Evolutionary conservation across 208 protist species (phyloP), one percentile per base, ranked within the genome.

Genomic region (Trypanosomatidae sp.): DNA sequence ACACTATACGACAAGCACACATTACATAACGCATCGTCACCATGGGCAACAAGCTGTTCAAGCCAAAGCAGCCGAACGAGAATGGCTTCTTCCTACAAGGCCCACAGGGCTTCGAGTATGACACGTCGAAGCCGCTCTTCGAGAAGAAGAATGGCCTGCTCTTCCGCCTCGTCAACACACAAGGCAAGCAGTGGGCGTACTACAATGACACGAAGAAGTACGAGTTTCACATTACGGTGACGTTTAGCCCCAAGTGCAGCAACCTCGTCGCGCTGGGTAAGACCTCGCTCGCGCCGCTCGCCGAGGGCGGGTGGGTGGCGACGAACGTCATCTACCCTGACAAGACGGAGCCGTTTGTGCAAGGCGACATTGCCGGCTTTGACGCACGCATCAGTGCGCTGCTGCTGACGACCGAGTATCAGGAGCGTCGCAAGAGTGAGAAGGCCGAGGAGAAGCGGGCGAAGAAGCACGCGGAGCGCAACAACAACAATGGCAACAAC

Each of bases 151-250:
- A 83, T 35, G 74, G 80, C 19, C 66, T 89, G 1, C 69, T 85
- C 50, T 89, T 85, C 56, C 74, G 74, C 30, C 56, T 89, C 13
- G 64, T 77, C 19, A 70, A 81, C 65, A 55, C 32, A n/a, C 21
- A 42, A 15, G 44, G 48, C 4, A 51, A 61, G 30, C 39, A 46
- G 32, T 89, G 79, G 72, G 74, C 66, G 16, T 85, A 69, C 66
- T 89, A 89, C 61, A 89, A 78, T 55, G 80, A 89, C 56, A 71
- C 69, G 23, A 71, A 57, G 53, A 55, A 61, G 32, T 80, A 71
- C 49, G 71, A 89, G 33, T 77, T 89, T 42, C 62, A 81, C 54
- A 51, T 89, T 26, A 76, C 52, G 15, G 66, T 80, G 13, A 62
- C 43, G 43, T 89, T 89, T 28, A 56, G 66, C 58, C 25, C 59